These are phyloP conservation scores for Sphaerulina musiva DNA, from an alignment of 2,329 filamentous ascomycete genomes.

Conservation along the genomic window DNA sequence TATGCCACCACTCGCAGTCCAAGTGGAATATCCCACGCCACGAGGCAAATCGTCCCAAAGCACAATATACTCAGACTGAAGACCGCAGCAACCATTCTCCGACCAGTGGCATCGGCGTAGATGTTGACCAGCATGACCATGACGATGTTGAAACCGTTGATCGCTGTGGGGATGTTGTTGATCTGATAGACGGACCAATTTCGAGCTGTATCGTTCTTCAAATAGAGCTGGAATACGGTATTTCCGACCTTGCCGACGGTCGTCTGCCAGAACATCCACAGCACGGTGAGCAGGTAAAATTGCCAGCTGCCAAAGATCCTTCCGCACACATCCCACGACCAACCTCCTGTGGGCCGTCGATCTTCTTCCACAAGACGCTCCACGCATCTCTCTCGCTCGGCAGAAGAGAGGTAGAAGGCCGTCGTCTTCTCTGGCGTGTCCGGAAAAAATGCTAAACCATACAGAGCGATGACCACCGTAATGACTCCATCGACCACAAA, in stretches of 20 bases:
- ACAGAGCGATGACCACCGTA: slow-evolving; percentile 27
- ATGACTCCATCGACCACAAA: slow-evolving; percentile 53
- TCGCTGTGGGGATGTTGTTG: slow-evolving; percentile 17
- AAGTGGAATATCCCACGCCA: slow-evolving; percentile 15
- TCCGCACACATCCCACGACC: slow-evolving; percentile 7
- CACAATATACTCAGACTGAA: slow-evolving; percentile 26
- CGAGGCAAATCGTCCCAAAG: slow-evolving; percentile 12
- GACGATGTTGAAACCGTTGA: slow-evolving; percentile 14
- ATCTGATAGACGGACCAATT: slow-evolving; percentile 15
- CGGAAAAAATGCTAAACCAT: slow-evolving; percentile 13
- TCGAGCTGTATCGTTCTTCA: slow-evolving; percentile 11
- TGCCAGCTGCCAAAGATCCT: slow-evolving; percentile 13
- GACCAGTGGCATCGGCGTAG: slow-evolving; percentile 32
- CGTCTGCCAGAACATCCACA: slow-evolving; percentile 16
- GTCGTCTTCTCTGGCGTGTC: slow-evolving; percentile 14
- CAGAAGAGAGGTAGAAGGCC: slow-evolving; percentile 11
- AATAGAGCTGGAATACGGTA: slow-evolving; percentile 16
- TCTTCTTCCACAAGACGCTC: slow-evolving; percentile 12
- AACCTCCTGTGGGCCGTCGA: slow-evolving; percentile 8
- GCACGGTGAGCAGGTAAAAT: slow-evolving; percentile 12
- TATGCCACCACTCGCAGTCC: slow-evolving; percentile 34
- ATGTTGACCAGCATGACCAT: slow-evolving; percentile 16
- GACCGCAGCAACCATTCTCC: slow-evolving; percentile 31
- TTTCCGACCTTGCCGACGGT: slow-evolving; percentile 19
- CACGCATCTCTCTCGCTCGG: slow-evolving; percentile 10